phyloP scores from a whole-genome alignment of 2,329 filamentous ascomycete species.

The Cytospora piceicola region DNA sequence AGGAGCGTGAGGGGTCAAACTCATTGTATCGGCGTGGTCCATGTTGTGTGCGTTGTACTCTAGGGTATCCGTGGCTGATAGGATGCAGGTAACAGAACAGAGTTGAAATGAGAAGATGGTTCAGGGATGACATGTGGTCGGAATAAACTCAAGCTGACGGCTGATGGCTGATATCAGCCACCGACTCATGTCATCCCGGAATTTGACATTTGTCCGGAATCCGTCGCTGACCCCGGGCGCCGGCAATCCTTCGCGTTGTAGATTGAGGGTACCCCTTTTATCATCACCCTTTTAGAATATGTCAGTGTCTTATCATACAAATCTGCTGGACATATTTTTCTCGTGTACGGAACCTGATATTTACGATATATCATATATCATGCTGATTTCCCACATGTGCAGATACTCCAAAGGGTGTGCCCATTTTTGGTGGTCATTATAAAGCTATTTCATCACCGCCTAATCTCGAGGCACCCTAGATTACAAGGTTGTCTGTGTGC shows the following conservation, averaged over 20 bases:
- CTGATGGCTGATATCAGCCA: constrained; percentile 28
- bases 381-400: too few species aligned
- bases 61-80: constrained; percentile 8
- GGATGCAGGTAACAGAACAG: background rate
- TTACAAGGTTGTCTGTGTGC: too few species aligned
- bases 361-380: too few species aligned
- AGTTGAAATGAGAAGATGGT: background rate
- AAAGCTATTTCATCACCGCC: too few species aligned
- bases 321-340: too few species aligned
- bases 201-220: background rate
- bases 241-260: background rate
- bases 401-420: too few species aligned
- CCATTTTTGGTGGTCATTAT: too few species aligned
- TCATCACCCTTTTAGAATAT: too few species aligned
- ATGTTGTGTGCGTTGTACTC: constrained; percentile 1
- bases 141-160: background rate
- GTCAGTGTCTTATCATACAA: too few species aligned
- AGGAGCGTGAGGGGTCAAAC: background rate
- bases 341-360: too few species aligned
- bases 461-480: too few species aligned
- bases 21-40: background rate
- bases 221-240: background rate
- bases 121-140: constrained; percentile 9
- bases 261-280: too few species aligned
- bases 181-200: background rate